Percentiles rank a stretch among this genome's conserved stretches.
Evolutionary conservation across 805 yeast genomes (phyloP).

Genomic region (Pichia deserticola): DNA sequence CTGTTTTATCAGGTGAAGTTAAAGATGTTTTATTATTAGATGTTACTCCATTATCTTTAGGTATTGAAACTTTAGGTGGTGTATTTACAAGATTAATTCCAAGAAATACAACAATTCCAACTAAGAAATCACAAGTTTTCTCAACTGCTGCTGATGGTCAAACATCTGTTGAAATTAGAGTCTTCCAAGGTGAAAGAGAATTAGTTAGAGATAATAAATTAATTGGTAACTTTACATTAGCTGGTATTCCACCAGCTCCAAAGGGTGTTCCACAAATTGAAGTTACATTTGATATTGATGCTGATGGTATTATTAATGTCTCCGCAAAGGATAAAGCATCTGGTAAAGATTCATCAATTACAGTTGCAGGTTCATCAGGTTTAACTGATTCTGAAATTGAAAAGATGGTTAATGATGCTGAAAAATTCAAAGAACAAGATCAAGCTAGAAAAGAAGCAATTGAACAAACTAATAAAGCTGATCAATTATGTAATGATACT

Average conservation of each 20-base stretch:
- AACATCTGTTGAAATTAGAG: conserved; percentile 94
- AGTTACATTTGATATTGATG: conserved; percentile 93
- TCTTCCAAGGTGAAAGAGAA: conserved; percentile 99
- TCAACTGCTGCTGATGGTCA: conserved; percentile 96
- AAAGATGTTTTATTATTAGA: conserved; percentile 71
- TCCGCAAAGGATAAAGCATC: conserved; percentile 75
- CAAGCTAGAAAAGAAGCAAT: conserved; percentile 50
- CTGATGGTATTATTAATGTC: conserved; percentile 85
- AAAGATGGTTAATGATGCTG: conserved; percentile 58
- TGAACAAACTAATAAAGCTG: conserved; percentile 73
- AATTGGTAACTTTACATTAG: conserved; percentile 91
- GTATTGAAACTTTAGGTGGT: conserved; percentile 98
- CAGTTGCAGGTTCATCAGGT: conserved; percentile 64
- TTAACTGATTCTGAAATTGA: conserved; percentile 62
- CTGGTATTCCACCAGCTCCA: conserved; percentile 94
- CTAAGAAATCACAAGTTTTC: conserved; percentile 93
- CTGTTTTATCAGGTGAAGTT: conserved; percentile 75
- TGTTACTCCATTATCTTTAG: conserved; percentile 82
- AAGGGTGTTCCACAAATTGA: conserved; percentile 93
- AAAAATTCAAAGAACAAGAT: conserved; percentile 53
- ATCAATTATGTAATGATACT: conserved; percentile 76
- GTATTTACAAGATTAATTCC: conserved; percentile 87
- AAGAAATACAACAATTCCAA: conserved; percentile 94
- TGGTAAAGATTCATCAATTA: conserved; percentile 67
- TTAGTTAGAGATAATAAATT: conserved; percentile 95